phyloP scores from a whole-genome alignment of 495 filamentous ascomycete species.

The Neurospora cerealis region DNA sequence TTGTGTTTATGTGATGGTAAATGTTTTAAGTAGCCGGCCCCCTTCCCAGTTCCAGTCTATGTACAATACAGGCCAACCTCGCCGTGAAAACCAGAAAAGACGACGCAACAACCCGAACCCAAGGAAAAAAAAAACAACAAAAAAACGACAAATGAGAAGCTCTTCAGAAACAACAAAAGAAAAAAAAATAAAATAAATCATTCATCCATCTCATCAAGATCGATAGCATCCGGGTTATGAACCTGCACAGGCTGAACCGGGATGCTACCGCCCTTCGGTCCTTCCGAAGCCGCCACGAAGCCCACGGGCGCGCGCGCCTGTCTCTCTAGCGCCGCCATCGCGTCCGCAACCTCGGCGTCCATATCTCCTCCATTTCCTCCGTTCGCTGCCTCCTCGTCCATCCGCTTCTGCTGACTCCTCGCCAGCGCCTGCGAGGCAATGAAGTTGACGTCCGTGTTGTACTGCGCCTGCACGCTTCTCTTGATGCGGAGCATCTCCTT shows the following conservation, averaged over 20 bases:
- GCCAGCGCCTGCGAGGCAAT: constrained; percentile 94
- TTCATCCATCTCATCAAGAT: constrained; percentile 59
- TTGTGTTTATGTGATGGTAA: background rate
- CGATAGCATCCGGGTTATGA: constrained; percentile 82
- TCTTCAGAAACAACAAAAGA: background rate
- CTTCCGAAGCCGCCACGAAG: constrained; percentile 80
- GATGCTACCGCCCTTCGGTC: constrained; percentile 59
- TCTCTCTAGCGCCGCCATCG: constrained; percentile 85
- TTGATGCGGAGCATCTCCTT: constrained; percentile 99
- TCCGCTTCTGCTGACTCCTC: constrained; percentile 53
- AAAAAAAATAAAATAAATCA: constrained; percentile 8
- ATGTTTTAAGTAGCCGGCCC: background rate
- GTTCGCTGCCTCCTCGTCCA: constrained; percentile 22
- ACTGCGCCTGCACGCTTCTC: constrained; percentile 92
- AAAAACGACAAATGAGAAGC: too few species aligned
- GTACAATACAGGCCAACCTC: background rate
- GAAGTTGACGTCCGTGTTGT: constrained; percentile 97
- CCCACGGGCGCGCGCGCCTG: constrained; percentile 81
- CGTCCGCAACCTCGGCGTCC: constrained; percentile 54
- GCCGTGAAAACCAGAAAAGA: background rate
- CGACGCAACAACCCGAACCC: background rate
- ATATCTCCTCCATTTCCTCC: constrained; percentile 20
- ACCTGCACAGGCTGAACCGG: constrained; percentile 33
- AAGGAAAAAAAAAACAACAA: background rate
- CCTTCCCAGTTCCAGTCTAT: background rate